A percentile compares a stretch with the other conserved stretches of the same genome.
These are phyloP conservation scores for Trichoderma polysporum DNA, from an alignment of 2,329 filamentous ascomycete genomes.

Conservation along the genomic window DNA sequence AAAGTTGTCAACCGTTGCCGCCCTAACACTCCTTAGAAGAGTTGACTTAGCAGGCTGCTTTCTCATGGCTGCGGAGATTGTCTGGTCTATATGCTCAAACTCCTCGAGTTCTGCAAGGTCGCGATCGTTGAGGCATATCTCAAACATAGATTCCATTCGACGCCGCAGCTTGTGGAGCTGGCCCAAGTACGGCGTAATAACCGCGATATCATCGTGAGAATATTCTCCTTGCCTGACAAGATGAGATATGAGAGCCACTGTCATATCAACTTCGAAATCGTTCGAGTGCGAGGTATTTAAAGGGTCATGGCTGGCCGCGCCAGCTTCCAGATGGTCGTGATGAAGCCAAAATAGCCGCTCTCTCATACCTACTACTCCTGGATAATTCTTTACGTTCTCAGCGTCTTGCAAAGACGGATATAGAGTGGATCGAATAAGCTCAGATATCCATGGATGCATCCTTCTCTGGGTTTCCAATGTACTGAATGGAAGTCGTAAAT, in stretches of 20 bases:
- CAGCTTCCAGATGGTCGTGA: conserved; percentile 51
- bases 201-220: conserved; percentile 60
- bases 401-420: conserved; percentile 59
- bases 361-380: conserved; percentile 50
- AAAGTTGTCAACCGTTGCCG: conserved; percentile 73
- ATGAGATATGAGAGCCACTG: conserved; percentile 60
- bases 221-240: conserved; percentile 65
- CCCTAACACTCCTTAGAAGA: conserved; percentile 49
- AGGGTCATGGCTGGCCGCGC: conserved; percentile 31
- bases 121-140: conserved; percentile 63
- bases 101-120: conserved; percentile 56
- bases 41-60: not conserved
- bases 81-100: conserved; percentile 30
- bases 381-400: conserved; percentile 28
- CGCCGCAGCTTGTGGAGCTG: conserved; percentile 54
- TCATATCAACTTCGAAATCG: conserved; percentile 63
- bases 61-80: not conserved
- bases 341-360: conserved; percentile 61
- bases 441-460: conserved; percentile 64
- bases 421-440: conserved; percentile 55
- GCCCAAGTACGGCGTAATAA: conserved; percentile 65
- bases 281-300: conserved; percentile 32
- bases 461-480: conserved; percentile 59
- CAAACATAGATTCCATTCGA: conserved; percentile 48
- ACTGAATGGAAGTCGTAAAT: conserved; percentile 32